Base-by-base conservation (phyloP, 2,329 filamentous ascomycete genomes). In the Ceratocystis cubensis region DNA sequence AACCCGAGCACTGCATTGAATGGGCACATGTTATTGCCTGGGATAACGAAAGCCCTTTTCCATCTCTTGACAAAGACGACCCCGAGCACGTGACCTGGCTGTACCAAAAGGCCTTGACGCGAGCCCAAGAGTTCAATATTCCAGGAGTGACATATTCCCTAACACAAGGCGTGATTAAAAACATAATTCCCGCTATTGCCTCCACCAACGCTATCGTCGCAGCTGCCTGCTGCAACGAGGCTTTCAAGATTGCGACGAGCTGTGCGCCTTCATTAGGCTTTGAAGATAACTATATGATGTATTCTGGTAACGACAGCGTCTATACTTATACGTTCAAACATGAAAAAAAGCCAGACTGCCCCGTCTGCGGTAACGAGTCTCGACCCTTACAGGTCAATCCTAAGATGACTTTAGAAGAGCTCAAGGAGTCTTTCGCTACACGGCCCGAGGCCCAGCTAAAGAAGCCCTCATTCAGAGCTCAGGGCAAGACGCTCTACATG, bases 21-120 rank as follows among this genome's bases (percentile, higher is more conserved):
- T 99, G 94, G 94, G 95, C 94, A 0, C 93, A 97, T 75, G 88
- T 97, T 73, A 96, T 99, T 69, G 94, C 94, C 50, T 99, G 94
- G 94, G 91, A 96, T 69, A 84, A 88, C 71, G 85, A 91, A 72
- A 87, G 88, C 74, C 88, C 88, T 69, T 95, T 93, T 70, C 86
- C 91, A 20, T 82, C 84, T 45, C 87, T 99, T 61, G 94, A 99
- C 77, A 96, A 91, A 71, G 95, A 99, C 75, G 91, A 99, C 72
- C 89, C 95, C 50, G 91, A 95, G 74, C 94, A 99, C 76, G 94
- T 99, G 73, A 89, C 87, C n/a, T 99, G 94, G 94, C 82, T 99
- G 3, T 97, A 90, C 76, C 82, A 90, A 69, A 91, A 91, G 73
- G 91, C 94, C 0, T 81, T 93, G 17, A 77, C 82, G 61, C 88